A percentile compares a stretch with the other conserved stretches of the same genome.
Evolutionary conservation across 2,329 filamentous ascomycete genomes (phyloP).

Genomic region (Chaetomiaceae sp.): DNA sequence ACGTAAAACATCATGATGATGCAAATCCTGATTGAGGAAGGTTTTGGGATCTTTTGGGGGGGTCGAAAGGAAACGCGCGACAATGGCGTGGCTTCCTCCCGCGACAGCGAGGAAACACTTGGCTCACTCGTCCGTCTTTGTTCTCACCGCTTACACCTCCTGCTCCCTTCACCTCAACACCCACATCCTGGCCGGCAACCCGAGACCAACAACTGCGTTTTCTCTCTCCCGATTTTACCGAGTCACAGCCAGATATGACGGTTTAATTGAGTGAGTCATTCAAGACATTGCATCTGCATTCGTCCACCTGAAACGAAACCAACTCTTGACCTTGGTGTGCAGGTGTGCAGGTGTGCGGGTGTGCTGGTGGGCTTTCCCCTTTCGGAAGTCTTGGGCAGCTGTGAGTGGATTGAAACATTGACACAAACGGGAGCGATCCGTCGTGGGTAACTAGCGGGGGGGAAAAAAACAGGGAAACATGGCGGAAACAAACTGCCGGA

Average conservation of each 20-base stretch:
- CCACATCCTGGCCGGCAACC: not conserved
- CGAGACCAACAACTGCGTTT: too few relatives aligned
- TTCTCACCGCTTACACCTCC: not conserved
- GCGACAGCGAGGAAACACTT: not conserved
- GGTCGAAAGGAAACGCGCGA: too few relatives aligned
- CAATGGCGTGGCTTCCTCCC: not conserved
- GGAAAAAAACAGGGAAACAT: not conserved
- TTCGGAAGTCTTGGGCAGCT: conserved; percentile 7
- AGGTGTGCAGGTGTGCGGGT: too few relatives aligned
- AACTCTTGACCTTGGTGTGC: not conserved
- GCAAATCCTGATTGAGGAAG: too few relatives aligned
- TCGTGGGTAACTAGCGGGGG: too few relatives aligned
- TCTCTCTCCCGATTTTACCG: not conserved
- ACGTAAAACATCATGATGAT: too few relatives aligned
- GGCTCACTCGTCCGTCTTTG: not conserved
- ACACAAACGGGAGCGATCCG: not conserved
- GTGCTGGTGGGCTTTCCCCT: too few relatives aligned
- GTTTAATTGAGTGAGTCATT: conserved; percentile 3
- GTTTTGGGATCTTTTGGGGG: too few relatives aligned
- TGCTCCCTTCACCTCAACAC: not conserved
- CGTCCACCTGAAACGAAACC: conserved; percentile 12
- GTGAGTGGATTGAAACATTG: conserved; percentile 1
- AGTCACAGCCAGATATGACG: not conserved
- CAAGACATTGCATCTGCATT: conserved; percentile 1
- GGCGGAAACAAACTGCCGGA: conserved; percentile 9